phyloP scores from a whole-genome alignment of 2,329 filamentous ascomycete genomes.

The Hortaea werneckii region DNA sequence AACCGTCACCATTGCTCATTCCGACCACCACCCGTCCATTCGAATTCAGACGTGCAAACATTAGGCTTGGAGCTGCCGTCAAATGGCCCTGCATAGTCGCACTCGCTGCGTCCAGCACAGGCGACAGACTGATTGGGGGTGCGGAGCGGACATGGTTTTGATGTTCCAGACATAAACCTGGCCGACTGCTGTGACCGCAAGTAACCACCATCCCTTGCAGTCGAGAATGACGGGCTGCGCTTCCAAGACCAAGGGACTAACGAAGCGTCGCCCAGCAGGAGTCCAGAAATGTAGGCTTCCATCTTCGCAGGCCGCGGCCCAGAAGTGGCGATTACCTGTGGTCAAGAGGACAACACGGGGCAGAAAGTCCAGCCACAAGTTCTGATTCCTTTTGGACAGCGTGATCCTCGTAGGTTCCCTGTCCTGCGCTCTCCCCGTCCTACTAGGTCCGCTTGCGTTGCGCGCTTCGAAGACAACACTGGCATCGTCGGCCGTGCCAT shows the following conservation, averaged over 20 bases:
- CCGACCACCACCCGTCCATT: slow-evolving; percentile 80
- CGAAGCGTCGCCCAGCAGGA: slow-evolving; percentile 72
- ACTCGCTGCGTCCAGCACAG: slow-evolving; percentile 77
- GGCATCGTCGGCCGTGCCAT: slow-evolving; percentile 45
- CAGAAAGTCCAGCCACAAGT: slow-evolving; percentile 89
- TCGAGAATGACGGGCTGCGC: slow-evolving; percentile 91
- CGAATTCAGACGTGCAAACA: slow-evolving; percentile 83
- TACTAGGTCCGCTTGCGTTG: slow-evolving; percentile 55
- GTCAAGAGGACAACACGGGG: slow-evolving; percentile 79
- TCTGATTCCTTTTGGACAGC: slow-evolving; percentile 66
- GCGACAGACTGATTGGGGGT: slow-evolving; percentile 85
- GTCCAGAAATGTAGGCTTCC: slow-evolving; percentile 87
- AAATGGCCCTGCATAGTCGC: slow-evolving; percentile 69
- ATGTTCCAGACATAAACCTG: slow-evolving; percentile 93
- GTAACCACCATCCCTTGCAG: slow-evolving; percentile 76
- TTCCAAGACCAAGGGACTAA: slow-evolving; percentile 79
- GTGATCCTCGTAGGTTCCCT: slow-evolving; percentile 78
- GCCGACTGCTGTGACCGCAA: slow-evolving; percentile 81
- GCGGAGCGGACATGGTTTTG: slow-evolving; percentile 62
- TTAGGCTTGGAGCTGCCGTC: slow-evolving; percentile 71
- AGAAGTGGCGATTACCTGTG: slow-evolving; percentile 82
- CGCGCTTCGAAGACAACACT: slow-evolving; percentile 72
- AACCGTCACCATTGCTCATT: slow-evolving; percentile 88
- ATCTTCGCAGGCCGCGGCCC: slow-evolving; percentile 88
- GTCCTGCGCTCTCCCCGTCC: slow-evolving; percentile 50